Percentiles rank a stretch among this genome's conserved stretches.
These are phyloP conservation scores for Escallonia rubra DNA, from an alignment of 129 eudicot genomes.

Conservation along the genomic window DNA sequence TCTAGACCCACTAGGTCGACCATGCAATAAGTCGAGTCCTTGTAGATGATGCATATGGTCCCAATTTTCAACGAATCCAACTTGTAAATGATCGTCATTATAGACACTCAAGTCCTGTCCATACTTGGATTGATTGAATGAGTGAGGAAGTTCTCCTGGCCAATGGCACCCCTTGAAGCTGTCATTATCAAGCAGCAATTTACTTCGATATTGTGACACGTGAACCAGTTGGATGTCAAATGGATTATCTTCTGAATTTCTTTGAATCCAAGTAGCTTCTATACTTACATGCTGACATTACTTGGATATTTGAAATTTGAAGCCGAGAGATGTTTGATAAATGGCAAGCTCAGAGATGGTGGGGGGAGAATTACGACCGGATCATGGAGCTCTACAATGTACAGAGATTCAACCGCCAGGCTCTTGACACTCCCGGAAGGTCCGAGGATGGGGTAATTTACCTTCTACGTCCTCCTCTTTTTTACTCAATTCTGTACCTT, in stretches of 20 bases:
- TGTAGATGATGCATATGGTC: conserved; percentile 15
- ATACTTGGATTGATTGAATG: conserved; percentile 3
- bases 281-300: conserved; percentile 16
- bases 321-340: conserved; percentile 95
- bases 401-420: conserved; percentile 88
- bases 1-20: conserved; percentile 8
- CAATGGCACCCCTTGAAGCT: conserved; percentile 15
- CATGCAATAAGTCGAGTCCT: background rate
- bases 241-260: background rate
- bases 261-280: background rate
- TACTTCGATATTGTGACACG: background rate
- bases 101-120: background rate
- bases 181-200: background rate
- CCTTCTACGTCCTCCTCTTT: conserved; percentile 8
- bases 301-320: conserved; percentile 7
- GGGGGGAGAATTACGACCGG: conserved; percentile 92
- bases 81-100: background rate
- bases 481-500: background rate
- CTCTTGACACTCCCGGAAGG: conserved; percentile 67
- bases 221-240: background rate
- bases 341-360: conserved; percentile 99
- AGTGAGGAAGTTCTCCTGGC: conserved; percentile 19
- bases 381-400: conserved; percentile 94
- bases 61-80: background rate
- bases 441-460: conserved; percentile 84